Base-by-base conservation (phyloP, 345 rosid species). In the Aquilaria malaccensis region DNA sequence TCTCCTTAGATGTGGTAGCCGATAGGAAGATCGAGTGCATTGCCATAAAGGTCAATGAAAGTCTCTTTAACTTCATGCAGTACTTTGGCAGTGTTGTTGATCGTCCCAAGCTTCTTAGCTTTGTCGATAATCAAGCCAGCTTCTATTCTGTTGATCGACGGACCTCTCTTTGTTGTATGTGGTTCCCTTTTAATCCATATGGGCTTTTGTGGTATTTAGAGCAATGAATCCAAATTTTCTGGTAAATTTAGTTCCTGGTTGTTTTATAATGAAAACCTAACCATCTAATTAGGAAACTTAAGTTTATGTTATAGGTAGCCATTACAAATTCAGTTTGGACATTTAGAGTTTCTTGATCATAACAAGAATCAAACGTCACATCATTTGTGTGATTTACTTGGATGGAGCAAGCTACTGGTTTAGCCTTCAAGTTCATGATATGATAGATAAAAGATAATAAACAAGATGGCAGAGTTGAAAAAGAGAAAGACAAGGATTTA, bases 321-420 rank as follows among this genome's bases (percentile, higher is more conserved):
- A 9, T 37, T 37, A 4, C 2, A 4, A 37, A 5, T 37, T 37
- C 43, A 5, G 43, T 37, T 37, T 3, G 7, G 43, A 5, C 7
- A 37, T 9, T 5, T 37, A 3, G 5, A 15, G 43, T 0, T 37
- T 37, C 43, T 37, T 4, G 43, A 4, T 37, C 43, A 9, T 5
- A 46, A 9, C 3, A 1, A 12, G 53, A 51, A 50, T 6, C 54
- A 50, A 50, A 5, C 0, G 14, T 45, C 37, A 6, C 45, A 52
- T 13, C 32, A 10, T 10, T 33, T 54, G 31, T 7, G 31, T 64
- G 6, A 7, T 12, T 50, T 54, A 2, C 47, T 13, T 87, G 95
- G 73, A 73, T 90, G 80, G 97, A 90, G 80, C 90, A 90, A 68
- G 88, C 95, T 46, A 90, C 97, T 30, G 92, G 92, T 57, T 73